A percentile compares a stretch with the other conserved stretches of the same genome.
Evolutionary conservation across 1,284 basidiomycete genomes (phyloP).

Genomic region (Limonomyces culmigenus): DNA sequence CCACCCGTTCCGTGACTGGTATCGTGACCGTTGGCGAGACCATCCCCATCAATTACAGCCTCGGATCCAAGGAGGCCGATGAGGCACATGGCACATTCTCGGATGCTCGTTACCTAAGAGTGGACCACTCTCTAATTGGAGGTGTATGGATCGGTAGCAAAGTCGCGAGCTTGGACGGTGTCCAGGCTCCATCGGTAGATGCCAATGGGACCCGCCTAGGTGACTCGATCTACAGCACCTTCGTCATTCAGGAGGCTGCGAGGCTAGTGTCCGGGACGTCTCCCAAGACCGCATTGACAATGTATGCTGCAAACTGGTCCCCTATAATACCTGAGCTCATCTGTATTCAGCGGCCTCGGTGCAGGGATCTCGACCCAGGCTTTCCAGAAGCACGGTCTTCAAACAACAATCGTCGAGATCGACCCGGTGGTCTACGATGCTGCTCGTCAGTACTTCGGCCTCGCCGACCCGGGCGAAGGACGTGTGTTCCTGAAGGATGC

Average conservation of each 20-base stretch:
- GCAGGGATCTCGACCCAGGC: conserved; percentile 65
- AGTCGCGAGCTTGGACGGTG: conserved; percentile 23
- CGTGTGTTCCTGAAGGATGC: conserved; percentile 66
- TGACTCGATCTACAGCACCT: conserved; percentile 71
- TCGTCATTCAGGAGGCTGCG: conserved; percentile 72
- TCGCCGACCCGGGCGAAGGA: conserved; percentile 38
- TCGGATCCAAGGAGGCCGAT: conserved; percentile 13
- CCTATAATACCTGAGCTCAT: conserved; percentile 2
- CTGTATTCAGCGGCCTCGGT: conserved; percentile 56
- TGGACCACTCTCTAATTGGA: conserved; percentile 77
- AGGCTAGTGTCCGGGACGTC: conserved; percentile 41
- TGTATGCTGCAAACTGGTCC: conserved; percentile 23
- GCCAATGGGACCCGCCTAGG: conserved; percentile 37
- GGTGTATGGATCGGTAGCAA: conserved; percentile 66
- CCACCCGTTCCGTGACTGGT: conserved; percentile 60
- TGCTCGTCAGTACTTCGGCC: conserved; percentile 60
- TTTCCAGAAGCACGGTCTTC: conserved; percentile 48
- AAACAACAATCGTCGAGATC: conserved; percentile 68
- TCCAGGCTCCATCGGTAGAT: conserved; percentile 26
- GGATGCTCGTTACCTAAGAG: conserved; percentile 62
- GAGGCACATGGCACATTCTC: conserved; percentile 23
- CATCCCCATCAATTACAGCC: conserved; percentile 25
- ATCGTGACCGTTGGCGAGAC: conserved; percentile 66
- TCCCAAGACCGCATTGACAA: conserved; percentile 46
- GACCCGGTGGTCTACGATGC: conserved; percentile 80